Base-by-base conservation (phyloP, 495 filamentous ascomycete genomes). In the Penicillium subrubescens region DNA sequence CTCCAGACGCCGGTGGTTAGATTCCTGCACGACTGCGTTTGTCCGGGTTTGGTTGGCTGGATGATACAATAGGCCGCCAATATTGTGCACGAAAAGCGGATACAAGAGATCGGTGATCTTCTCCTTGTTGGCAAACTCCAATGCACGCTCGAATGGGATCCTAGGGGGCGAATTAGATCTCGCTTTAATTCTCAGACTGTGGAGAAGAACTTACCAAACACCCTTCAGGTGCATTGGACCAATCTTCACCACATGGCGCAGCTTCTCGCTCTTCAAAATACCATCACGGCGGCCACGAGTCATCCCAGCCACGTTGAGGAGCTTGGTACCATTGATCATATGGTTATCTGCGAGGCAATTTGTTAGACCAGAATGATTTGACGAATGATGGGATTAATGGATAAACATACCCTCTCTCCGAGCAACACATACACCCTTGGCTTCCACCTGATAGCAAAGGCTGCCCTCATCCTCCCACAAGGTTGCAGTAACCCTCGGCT, bases 121-220 rank as follows among this genome's bases (percentile, higher is more conserved):
- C 77, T 99, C 95, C 83, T 97, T 97, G 81, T 99, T 99, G 43
- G 95, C 96, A 72, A 99, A 99, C 67, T 99, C 95, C 46, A 99
- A 80, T 2, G 95, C 95, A 58, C 96, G 87, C 62, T 98, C 96
- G 68, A 96, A 99, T 10, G 95, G 95, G 72, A 99, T 99, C 94
- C 94, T 97, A 67, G 21, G 11, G n/a, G 3, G 31, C 1, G 8
- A 8, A 21, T 41, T 10, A 34, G 67, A 34, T 41, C 17, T 15
- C 44, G 43, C 6, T 8, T 2, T 0, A n/a, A 12, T 23, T 23
- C 21, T 2, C 14, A n/a, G 43, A 48, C 15, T 48, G 25, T 2
- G 43, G 14, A 14, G 14, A 17, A 17, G 35, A 53, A 59, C 94
- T 76, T 86, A 98, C 95, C 95, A 99, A 61, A 99, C 95, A 70